Evolutionary conservation across 2,329 filamentous ascomycete genomes (phyloP), one percentile per base, ranked within the genome.

Genomic region (Fusarium euwallaceae): DNA sequence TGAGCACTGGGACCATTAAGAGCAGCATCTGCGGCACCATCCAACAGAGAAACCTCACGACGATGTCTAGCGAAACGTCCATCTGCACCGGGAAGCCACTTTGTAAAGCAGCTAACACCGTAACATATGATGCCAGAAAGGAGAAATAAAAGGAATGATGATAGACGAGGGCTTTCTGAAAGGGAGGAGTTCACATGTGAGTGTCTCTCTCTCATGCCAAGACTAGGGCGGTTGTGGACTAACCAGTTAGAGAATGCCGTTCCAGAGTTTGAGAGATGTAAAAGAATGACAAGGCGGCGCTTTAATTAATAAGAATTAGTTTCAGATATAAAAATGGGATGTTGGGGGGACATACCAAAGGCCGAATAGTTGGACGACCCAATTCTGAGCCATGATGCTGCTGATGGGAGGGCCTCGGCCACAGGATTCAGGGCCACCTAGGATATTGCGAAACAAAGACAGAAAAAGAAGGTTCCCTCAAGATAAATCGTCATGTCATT

Each of bases 171-270:
- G 48, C 85, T 84, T 74, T 87, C 88, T 89, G 70, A 16, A 41
- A 11, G 17, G 8, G 32, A 8, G 66, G 27, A 16, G 14, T 81
- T 24, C 79, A 59, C n/a, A 43, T 7, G 39, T 32, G 36, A 34
- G 20, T 58, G n/a, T 24, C 22, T 48, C 22, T 48, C 22, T 16
- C 53, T 58, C 53, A 59, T 59, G 53, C 53, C 55, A 36, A 53
- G 37, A 61, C 36, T 24, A 56, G 29, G 29, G 29, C 41, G 62
- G 53, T 62, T 24, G 22, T 10, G 53, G 17, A 71, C 80, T 65
- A 78, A 88, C 88, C 86, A 71, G 86, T 84, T 63, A 89, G 80
- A 22, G 85, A 86, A 74, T 88, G 87, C 43, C 83, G 83, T 67
- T 88, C 84, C 14, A 88, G 78, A 8, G 83, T 86, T 70, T 84